Percentiles rank a stretch among this genome's conserved stretches.
Conservation (phyloP, 805 yeast genomes). For the Candida dajiaensis region DNA sequence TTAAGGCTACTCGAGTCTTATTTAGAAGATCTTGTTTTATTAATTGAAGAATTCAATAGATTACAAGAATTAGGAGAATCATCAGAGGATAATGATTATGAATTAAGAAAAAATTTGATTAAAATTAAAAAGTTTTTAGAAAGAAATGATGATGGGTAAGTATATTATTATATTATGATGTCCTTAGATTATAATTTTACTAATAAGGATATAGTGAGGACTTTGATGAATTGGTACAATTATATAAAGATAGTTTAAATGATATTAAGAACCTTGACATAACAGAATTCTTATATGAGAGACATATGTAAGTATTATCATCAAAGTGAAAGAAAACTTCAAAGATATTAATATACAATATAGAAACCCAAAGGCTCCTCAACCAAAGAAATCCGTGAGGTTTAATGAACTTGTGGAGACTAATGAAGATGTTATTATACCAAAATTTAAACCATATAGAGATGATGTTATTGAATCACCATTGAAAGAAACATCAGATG, state of each 20-base stretch:
- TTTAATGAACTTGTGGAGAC: conserved; percentile 22
- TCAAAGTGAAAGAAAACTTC: too few relatives aligned
- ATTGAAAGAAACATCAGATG: conserved; percentile 7
- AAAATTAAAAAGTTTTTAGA: conserved; percentile 21
- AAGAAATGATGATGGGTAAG: conserved; percentile 24
- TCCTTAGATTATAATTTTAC: too few relatives aligned
- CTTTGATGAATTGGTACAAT: conserved; percentile 22
- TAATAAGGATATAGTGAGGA: conserved; percentile 9
- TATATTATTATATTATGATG: too few relatives aligned
- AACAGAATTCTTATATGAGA: conserved; percentile 13
- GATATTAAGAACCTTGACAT: conserved; percentile 11
- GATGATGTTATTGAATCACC: conserved; percentile 14
- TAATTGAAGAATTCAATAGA: conserved; percentile 20
- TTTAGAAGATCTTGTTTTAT: conserved; percentile 20
- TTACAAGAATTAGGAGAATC: conserved; percentile 11
- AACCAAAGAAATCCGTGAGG: conserved; percentile 22
- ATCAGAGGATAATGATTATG: conserved; percentile 18
- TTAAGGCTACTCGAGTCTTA: conserved; percentile 23
- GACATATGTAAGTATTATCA: conserved; percentile 12
- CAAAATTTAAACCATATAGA: conserved; percentile 19
- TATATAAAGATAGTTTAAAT: conserved; percentile 10
- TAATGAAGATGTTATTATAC: conserved; percentile 1
- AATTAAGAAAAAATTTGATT: conserved; percentile 16
- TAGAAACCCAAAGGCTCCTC: conserved; percentile 2
- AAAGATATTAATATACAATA: too few relatives aligned